Evolutionary conservation across 441 rosid species (phyloP).

Genomic region (Corymbia calophylla): DNA sequence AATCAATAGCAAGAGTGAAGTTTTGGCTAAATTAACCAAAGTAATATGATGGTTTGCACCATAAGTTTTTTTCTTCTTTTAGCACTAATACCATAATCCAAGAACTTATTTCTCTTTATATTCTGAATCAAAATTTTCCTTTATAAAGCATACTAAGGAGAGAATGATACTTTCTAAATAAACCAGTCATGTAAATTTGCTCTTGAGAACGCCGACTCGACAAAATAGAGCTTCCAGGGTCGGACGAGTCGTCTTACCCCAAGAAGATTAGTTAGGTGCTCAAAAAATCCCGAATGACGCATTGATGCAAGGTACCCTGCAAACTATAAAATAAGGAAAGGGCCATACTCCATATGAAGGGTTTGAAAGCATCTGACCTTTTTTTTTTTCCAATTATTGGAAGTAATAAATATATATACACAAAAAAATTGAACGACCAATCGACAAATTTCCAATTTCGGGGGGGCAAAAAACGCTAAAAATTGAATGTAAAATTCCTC

Average conservation of each 20-base stretch:
- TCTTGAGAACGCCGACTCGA: neutral
- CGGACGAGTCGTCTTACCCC: neutral
- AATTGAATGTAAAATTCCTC: neutral
- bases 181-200: neutral
- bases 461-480: neutral
- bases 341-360: neutral
- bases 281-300: neutral
- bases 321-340: neutral
- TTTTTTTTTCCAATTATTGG: neutral
- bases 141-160: neutral
- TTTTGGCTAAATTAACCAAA: neutral
- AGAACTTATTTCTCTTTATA: neutral
- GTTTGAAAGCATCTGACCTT: neutral
- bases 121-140: neutral
- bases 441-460: neutral
- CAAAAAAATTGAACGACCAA: neutral
- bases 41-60: neutral
- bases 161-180: neutral
- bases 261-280: neutral
- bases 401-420: neutral
- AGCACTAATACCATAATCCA: neutral
- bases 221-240: neutral
- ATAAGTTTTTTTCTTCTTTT: neutral
- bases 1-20: neutral
- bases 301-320: neutral